These are phyloP conservation scores for Fusarium compactum DNA, from an alignment of 2,329 filamentous ascomycete genomes.

Conservation along the genomic window DNA sequence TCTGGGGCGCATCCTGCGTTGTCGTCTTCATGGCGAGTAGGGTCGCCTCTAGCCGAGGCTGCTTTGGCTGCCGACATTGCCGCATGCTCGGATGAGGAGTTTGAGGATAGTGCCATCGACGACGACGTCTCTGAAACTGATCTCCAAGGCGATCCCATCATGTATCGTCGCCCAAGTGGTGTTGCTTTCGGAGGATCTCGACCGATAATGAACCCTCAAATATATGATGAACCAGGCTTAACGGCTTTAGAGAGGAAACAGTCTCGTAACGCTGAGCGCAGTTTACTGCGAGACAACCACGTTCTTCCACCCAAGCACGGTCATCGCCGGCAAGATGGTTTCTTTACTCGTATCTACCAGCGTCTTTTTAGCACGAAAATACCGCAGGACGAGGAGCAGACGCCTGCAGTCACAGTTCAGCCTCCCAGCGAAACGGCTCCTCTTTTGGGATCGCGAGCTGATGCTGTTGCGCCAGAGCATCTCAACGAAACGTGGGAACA, in stretches of 20 bases:
- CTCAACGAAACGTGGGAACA: conserved; percentile 85
- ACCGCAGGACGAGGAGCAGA: conserved; percentile 53
- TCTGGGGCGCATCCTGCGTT: conserved; percentile 39
- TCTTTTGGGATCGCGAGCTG: conserved; percentile 54
- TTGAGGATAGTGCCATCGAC: conserved; percentile 49
- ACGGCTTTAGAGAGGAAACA: conserved; percentile 68
- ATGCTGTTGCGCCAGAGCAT: conserved; percentile 62
- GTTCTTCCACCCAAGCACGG: conserved; percentile 71
- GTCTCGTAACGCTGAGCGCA: conserved; percentile 69
- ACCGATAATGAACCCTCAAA: conserved; percentile 73
- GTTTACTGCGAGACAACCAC: conserved; percentile 73
- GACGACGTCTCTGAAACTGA: conserved; percentile 51
- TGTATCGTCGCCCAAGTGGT: conserved; percentile 82
- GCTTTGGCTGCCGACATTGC: conserved; percentile 75
- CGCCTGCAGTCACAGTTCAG: conserved; percentile 51
- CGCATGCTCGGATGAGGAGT: conserved; percentile 70
- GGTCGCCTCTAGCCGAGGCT: conserved; percentile 75
- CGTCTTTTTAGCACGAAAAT: conserved; percentile 69
- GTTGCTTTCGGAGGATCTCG: conserved; percentile 79
- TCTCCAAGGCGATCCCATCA: conserved; percentile 59
- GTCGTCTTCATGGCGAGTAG: conserved; percentile 66
- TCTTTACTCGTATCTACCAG: conserved; percentile 59
- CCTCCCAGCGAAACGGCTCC: conserved; percentile 57
- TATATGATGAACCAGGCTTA: conserved; percentile 60
- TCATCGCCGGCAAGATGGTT: conserved; percentile 48